phyloP scores from a whole-genome alignment of 2,329 filamentous ascomycete species.

The Hypocreales sp. region DNA sequence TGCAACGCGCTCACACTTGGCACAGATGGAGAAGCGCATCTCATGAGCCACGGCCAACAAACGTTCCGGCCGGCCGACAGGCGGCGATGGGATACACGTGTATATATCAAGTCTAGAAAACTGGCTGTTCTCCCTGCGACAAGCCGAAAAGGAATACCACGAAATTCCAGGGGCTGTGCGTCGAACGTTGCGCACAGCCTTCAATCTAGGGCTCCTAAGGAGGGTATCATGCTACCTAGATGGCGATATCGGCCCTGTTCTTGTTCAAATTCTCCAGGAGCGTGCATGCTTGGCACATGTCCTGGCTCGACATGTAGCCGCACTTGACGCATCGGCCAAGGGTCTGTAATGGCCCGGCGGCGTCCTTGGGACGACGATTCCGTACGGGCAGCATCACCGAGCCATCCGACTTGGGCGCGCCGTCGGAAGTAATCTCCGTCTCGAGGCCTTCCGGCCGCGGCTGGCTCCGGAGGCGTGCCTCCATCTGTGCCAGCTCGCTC shows the following conservation, averaged over 20 bases:
- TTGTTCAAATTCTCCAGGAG: conserved; percentile 86
- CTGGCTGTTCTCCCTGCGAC: too few species aligned
- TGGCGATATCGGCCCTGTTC: conserved; percentile 42
- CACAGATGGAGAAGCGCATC: conserved; percentile 37
- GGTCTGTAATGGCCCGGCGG: conserved; percentile 42
- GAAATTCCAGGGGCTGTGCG: too few species aligned
- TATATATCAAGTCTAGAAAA: too few species aligned
- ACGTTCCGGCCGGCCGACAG: too few species aligned
- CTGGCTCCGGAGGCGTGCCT: conserved; percentile 28
- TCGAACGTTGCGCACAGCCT: too few species aligned
- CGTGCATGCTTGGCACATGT: conserved; percentile 84
- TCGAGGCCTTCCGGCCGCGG: conserved; percentile 10
- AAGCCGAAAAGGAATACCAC: too few species aligned
- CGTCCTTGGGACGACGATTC: conserved; percentile 12
- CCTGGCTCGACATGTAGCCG: conserved; percentile 91
- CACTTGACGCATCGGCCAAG: conserved; percentile 76
- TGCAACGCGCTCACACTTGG: not conserved
- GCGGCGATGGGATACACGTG: too few species aligned
- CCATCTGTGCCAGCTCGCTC: conserved; percentile 71
- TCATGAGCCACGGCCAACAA: too few species aligned
- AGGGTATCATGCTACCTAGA: too few species aligned
- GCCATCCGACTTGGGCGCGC: conserved; percentile 8
- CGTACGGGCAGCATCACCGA: conserved; percentile 19
- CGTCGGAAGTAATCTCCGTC: conserved; percentile 15
- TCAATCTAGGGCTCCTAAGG: conserved; percentile 3